Evolutionary conservation across 2,329 filamentous ascomycete genomes (phyloP).

Genomic region (Paraphoma sp.): DNA sequence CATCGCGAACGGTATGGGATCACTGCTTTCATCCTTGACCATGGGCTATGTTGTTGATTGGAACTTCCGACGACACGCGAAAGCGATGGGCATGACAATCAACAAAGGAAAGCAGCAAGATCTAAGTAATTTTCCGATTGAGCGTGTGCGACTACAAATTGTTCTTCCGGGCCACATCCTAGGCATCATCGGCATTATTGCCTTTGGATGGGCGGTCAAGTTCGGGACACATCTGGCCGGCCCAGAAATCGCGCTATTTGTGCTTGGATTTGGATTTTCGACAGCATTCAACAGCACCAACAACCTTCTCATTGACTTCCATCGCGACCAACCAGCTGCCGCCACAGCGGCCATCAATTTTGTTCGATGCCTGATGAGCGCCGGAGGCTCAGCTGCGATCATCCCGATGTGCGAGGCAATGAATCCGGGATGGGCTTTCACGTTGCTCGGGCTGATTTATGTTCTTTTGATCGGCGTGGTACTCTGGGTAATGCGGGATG

Average conservation of each 20-base stretch:
- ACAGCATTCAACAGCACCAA: slow-evolving; percentile 56
- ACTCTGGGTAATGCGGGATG: slow-evolving; percentile 40
- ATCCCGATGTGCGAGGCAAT: slow-evolving; percentile 52
- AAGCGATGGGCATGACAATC: slow-evolving; percentile 65
- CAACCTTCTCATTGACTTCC: slow-evolving; percentile 55
- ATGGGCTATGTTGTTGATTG: slow-evolving; percentile 63
- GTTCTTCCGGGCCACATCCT: slow-evolving; percentile 46
- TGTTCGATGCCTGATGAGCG: slow-evolving; percentile 45
- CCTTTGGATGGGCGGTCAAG: slow-evolving; percentile 53
- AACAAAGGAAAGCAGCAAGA: slow-evolving; percentile 64
- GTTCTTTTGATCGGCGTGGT: slow-evolving; percentile 30
- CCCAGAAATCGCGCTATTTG: slow-evolving; percentile 56
- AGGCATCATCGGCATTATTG: slow-evolving; percentile 41
- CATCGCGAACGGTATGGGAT: slow-evolving; percentile 36
- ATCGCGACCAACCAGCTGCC: slow-evolving; percentile 48
- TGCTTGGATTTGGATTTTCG: slow-evolving; percentile 63
- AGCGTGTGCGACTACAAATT: slow-evolving; percentile 51
- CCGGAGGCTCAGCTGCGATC: slow-evolving; percentile 45
- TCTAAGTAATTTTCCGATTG: slow-evolving; percentile 60
- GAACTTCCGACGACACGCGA: slow-evolving; percentile 75
- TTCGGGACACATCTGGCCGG: slow-evolving; percentile 47
- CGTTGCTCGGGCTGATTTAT: slow-evolving; percentile 47
- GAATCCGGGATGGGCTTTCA: slow-evolving; percentile 55
- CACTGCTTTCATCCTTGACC: slow-evolving; percentile 32
- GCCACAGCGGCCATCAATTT: slow-evolving; percentile 50